Conservation (phyloP, 176 grass and related monocot species). For the Oryza coarctata region DNA sequence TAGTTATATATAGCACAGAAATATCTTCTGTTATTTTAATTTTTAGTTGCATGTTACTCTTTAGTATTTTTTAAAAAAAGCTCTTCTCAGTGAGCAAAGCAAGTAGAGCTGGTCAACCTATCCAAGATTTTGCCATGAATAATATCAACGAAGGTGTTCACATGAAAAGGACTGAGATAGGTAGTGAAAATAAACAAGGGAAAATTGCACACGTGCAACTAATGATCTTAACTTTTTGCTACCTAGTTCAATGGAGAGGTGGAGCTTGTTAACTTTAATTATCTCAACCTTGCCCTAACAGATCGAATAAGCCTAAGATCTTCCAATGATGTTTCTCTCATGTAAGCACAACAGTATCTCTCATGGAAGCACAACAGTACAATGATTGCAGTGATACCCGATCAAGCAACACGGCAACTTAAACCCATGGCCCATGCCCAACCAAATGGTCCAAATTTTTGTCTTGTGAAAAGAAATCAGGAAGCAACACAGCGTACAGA, state of each 20-base stretch:
- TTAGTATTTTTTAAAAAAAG: not conserved
- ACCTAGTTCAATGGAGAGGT: not conserved
- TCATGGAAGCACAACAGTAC: not conserved
- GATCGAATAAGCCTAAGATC: not conserved
- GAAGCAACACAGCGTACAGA: not conserved
- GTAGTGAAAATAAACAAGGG: not conserved
- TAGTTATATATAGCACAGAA: not conserved
- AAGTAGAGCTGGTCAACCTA: constrained; percentile 21
- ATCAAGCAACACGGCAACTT: not conserved
- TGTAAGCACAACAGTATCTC: not conserved
- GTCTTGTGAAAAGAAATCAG: not conserved
- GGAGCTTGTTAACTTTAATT: constrained; percentile 1
- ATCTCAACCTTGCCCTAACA: not conserved
- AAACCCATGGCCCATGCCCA: not conserved
- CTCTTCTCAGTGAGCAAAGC: not conserved
- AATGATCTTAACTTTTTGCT: not conserved
- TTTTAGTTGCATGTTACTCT: not conserved
- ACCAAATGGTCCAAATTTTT: not conserved
- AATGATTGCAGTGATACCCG: not conserved
- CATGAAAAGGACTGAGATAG: constrained; percentile 13
- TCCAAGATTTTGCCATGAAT: constrained; percentile 22
- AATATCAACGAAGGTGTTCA: not conserved
- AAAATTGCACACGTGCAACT: constrained; percentile 6
- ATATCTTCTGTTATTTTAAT: not conserved
- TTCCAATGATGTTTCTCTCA: not conserved